Evolutionary conservation across 768 basidiomycete genomes (phyloP).

Genomic region (Leccinum boreale): DNA sequence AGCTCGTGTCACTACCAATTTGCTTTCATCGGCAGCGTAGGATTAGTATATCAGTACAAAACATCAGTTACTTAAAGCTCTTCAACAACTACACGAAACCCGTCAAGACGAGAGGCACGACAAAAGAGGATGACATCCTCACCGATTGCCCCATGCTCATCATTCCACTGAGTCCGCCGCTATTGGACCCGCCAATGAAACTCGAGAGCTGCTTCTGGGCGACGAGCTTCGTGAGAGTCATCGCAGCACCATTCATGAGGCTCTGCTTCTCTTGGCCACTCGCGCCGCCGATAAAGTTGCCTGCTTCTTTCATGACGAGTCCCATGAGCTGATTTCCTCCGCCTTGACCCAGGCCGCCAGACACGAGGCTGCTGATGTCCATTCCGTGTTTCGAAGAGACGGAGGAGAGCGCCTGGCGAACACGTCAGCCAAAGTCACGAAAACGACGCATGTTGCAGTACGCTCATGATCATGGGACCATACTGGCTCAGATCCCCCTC

Average conservation of each 20-base stretch:
- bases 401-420: conserved; percentile 18
- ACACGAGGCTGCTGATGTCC: conserved; percentile 21
- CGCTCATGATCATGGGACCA: conserved; percentile 18
- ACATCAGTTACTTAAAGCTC: conserved; percentile 10
- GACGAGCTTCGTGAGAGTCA: conserved; percentile 82
- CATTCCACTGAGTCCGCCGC: conserved; percentile 60
- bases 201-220: conserved; percentile 54
- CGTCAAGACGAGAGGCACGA: neutral
- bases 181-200: conserved; percentile 56
- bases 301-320: conserved; percentile 81
- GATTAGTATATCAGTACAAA: neutral
- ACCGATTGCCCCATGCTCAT: conserved; percentile 54
- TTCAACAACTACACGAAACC: conserved; percentile 11
- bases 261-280: conserved; percentile 72
- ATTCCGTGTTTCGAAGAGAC: conserved; percentile 30
- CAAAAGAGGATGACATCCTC: neutral
- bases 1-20: neutral
- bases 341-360: conserved; percentile 40
- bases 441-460: neutral
- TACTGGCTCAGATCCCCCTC: conserved; percentile 13
- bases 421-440: conserved; percentile 3
- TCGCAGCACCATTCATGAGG: conserved; percentile 78
- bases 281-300: conserved; percentile 66
- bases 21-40: neutral
- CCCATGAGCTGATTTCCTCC: conserved; percentile 68